Base-by-base conservation (phyloP, 2,329 filamentous ascomycete genomes). In the Fusarium abutilonis region DNA sequence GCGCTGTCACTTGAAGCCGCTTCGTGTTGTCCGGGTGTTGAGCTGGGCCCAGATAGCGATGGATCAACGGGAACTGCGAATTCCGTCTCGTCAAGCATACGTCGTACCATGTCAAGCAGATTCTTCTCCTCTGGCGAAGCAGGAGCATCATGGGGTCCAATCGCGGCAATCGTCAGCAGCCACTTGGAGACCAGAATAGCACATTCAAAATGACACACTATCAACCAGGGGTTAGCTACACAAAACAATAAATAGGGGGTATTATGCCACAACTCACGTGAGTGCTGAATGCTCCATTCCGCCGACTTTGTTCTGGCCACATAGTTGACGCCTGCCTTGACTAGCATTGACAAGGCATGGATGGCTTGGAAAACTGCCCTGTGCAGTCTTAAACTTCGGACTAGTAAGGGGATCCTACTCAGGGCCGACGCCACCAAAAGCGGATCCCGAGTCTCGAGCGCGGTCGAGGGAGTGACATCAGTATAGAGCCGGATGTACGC, bases 401-500 rank as follows among this genome's bases (percentile, higher is more conserved):
- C 79, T 10, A 89, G 80, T 23, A 83, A 77, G 1, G 86, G 85
- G 15, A 84, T 84, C 43, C 83, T 80, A 50, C 81, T 81, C 60
- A 91, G 82, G 2, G 86, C 83, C 34, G 81, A 80, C 2, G 87
- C 87, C 59, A 91, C 87, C 26, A 84, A 73, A 42, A 80, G 75
- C 2, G 86, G 83, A 67, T 91, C 88, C 29, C 88, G 80, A 8
- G 85, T 89, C 68, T 89, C 87, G 29, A 91, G 79, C 26, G 83
- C 82, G 46, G 87, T 80, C 56, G 84, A 84, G 1, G 87, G 83
- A 29, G 83, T 84, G 8, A 89, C 79, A 63, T 91, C 87, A 3
- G 86, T 86, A 64, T 90, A 87, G 4, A 90, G 77, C 9, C 88
- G 80, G 47, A 91, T 88, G 59, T 87, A 87, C 0, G 86, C 86